These are phyloP conservation scores for Cornus suecica DNA, from an alignment of 148 eudicot genomes.

Conservation along the genomic window DNA sequence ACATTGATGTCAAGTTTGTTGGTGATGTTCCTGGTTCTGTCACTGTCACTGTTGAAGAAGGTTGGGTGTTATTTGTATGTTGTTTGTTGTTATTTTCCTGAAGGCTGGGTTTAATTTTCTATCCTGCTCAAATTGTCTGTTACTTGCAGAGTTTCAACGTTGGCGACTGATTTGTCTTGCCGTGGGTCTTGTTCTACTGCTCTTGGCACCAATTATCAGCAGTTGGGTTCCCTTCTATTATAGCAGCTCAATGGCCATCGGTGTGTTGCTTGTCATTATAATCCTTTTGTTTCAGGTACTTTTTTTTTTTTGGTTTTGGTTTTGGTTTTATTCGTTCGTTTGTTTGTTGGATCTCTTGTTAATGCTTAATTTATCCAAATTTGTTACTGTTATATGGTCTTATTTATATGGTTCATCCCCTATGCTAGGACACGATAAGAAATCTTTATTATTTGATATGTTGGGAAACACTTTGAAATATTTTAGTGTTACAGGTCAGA, in stretches of 20 bases:
- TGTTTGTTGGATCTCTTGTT: background rate
- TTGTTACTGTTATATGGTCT: background rate
- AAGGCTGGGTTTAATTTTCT: background rate
- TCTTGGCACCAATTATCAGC: slow-evolving; percentile 85
- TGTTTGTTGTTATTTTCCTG: background rate
- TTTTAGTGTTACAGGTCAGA: background rate
- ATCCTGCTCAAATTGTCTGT: background rate
- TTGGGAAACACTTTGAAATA: background rate
- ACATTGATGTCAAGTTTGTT: slow-evolving; percentile 73
- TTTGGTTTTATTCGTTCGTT: background rate
- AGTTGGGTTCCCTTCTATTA: slow-evolving; percentile 95
- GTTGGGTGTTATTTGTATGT: slow-evolving; percentile 25
- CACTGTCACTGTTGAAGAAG: slow-evolving; percentile 62
- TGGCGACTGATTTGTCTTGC: slow-evolving; percentile 80
- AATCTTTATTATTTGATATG: background rate
- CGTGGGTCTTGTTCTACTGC: slow-evolving; percentile 53
- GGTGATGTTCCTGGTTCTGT: slow-evolving; percentile 76
- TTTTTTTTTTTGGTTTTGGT: background rate
- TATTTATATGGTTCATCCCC: background rate
- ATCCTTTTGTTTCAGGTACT: slow-evolving; percentile 92
- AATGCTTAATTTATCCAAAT: background rate
- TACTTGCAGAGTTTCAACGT: slow-evolving; percentile 65
- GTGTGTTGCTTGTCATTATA: slow-evolving; percentile 76
- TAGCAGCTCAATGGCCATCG: slow-evolving; percentile 88
- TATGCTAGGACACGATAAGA: background rate